These are phyloP conservation scores for Lepiota brunneoincarnata DNA, from an alignment of 768 basidiomycete genomes.

Conservation along the genomic window DNA sequence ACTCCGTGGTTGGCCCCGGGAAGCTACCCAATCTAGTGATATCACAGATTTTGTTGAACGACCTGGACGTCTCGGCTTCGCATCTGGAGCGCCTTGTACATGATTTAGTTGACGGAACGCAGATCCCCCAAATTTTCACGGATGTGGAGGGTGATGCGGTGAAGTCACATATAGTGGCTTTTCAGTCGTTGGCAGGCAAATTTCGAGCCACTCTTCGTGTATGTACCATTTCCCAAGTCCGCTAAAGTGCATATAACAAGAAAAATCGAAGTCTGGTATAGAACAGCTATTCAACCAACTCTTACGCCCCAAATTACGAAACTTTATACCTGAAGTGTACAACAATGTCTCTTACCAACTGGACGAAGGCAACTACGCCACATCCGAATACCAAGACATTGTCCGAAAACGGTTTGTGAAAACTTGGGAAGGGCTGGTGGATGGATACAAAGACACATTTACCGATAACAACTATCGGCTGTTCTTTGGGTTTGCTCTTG, in stretches of 20 bases:
- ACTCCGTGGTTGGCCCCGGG: not conserved
- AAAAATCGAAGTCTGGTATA: slow-evolving; percentile 58
- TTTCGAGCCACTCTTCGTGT: slow-evolving; percentile 78
- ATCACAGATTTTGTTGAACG: slow-evolving; percentile 80
- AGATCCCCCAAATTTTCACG: slow-evolving; percentile 67
- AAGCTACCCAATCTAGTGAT: slow-evolving; percentile 5
- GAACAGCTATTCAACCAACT: slow-evolving; percentile 97
- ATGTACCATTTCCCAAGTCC: slow-evolving; percentile 15
- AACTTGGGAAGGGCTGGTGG: slow-evolving; percentile 81
- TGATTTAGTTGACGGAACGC: slow-evolving; percentile 54
- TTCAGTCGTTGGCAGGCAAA: slow-evolving; percentile 55
- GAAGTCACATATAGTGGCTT: slow-evolving; percentile 42
- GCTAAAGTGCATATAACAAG: not conserved
- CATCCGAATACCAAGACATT: slow-evolving; percentile 82
- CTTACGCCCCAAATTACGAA: slow-evolving; percentile 82
- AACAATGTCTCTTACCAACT: slow-evolving; percentile 86
- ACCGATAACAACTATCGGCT: slow-evolving; percentile 86
- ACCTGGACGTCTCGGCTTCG: slow-evolving; percentile 87
- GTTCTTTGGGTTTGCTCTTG: slow-evolving; percentile 83
- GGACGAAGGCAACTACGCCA: slow-evolving; percentile 83
- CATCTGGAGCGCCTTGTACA: slow-evolving; percentile 83
- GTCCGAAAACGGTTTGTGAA: slow-evolving; percentile 89
- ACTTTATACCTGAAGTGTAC: slow-evolving; percentile 82
- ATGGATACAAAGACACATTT: slow-evolving; percentile 86
- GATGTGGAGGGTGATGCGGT: slow-evolving; percentile 51